Percentiles rank a stretch among this genome's conserved stretches.
Conservation (phyloP, 805 yeast genomes). For the Suhomyces prunicola region DNA sequence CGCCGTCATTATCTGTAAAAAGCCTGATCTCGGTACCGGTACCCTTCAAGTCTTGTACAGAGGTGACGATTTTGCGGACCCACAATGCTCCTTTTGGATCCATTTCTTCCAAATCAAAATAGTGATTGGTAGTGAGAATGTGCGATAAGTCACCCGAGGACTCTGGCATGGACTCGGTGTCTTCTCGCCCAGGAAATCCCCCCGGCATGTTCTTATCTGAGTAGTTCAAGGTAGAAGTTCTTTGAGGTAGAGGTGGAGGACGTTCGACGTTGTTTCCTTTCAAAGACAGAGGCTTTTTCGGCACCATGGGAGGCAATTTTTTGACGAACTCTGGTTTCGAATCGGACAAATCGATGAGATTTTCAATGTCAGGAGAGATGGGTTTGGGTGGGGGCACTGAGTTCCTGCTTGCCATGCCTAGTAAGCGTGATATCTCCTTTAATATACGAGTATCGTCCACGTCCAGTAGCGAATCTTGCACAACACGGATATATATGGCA, state of each 20-base stretch:
- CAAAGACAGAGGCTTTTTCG: conserved; percentile 45
- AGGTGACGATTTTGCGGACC: conserved; percentile 31
- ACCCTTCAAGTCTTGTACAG: conserved; percentile 27
- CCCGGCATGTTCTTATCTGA: not conserved
- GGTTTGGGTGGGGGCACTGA: not conserved
- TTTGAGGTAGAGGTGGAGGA: conserved; percentile 35
- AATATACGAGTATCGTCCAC: conserved; percentile 39
- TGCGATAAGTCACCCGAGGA: conserved; percentile 14
- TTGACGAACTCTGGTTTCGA: conserved; percentile 3
- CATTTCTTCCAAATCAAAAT: conserved; percentile 31
- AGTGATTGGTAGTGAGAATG: conserved; percentile 21
- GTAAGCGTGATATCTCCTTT: conserved; percentile 25
- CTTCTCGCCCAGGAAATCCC: not conserved
- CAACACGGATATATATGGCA: conserved; percentile 79
- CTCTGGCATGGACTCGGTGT: not conserved
- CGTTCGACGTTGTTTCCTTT: conserved; percentile 28
- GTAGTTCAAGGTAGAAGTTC: conserved; percentile 5
- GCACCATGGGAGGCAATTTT: conserved; percentile 35
- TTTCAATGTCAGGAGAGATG: conserved; percentile 13
- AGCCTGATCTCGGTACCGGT: conserved; percentile 27
- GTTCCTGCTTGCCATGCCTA: conserved; percentile 9
- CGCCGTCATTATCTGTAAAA: conserved; percentile 35
- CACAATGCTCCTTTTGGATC: conserved; percentile 39
- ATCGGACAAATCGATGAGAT: conserved; percentile 40
- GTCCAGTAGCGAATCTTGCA: conserved; percentile 65